Percentiles rank a stretch among this genome's conserved stretches.
phyloP scores from a whole-genome alignment of 2,329 filamentous ascomycete species.

The Colletotrichum falcatum region DNA sequence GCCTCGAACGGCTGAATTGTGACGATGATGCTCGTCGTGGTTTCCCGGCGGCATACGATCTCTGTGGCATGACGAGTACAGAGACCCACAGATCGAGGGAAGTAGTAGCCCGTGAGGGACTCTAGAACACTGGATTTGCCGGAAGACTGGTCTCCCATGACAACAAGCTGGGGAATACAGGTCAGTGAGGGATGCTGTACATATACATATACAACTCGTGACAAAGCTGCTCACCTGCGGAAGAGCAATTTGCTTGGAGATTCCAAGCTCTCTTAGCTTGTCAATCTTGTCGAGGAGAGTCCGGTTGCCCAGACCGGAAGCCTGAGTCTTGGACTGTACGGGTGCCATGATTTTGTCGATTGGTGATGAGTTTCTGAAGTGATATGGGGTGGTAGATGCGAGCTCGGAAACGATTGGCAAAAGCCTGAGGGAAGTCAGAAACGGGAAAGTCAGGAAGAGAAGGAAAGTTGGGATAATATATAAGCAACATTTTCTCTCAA shows the following conservation, averaged over 20 bases:
- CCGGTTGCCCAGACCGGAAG: constrained; percentile 18
- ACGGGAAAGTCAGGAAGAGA: background rate
- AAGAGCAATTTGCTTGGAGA: constrained; percentile 50
- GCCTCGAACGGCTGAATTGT: constrained; percentile 54
- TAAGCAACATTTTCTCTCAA: background rate
- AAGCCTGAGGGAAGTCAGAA: background rate
- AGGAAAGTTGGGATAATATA: background rate
- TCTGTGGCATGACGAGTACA: constrained; percentile 64
- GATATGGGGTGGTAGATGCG: background rate
- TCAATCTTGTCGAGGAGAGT: constrained; percentile 46
- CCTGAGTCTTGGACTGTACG: constrained; percentile 11
- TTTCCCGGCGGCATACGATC: constrained; percentile 57
- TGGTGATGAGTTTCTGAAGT: background rate
- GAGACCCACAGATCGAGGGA: constrained; percentile 57
- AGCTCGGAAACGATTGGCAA: background rate
- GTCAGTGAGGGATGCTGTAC: constrained; percentile 43
- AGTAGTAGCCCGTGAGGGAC: constrained; percentile 64
- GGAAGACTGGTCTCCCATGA: constrained; percentile 87
- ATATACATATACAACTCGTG: background rate
- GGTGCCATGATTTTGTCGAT: constrained; percentile 7
- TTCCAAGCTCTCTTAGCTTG: constrained; percentile 50
- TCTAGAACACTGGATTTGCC: constrained; percentile 89
- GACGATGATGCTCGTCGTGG: constrained; percentile 50
- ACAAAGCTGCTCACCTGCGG: constrained; percentile 29
- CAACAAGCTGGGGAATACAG: constrained; percentile 71